These are phyloP conservation scores for Sporopachydermia lactativora DNA, from an alignment of 805 yeast genomes.

Conservation along the genomic window DNA sequence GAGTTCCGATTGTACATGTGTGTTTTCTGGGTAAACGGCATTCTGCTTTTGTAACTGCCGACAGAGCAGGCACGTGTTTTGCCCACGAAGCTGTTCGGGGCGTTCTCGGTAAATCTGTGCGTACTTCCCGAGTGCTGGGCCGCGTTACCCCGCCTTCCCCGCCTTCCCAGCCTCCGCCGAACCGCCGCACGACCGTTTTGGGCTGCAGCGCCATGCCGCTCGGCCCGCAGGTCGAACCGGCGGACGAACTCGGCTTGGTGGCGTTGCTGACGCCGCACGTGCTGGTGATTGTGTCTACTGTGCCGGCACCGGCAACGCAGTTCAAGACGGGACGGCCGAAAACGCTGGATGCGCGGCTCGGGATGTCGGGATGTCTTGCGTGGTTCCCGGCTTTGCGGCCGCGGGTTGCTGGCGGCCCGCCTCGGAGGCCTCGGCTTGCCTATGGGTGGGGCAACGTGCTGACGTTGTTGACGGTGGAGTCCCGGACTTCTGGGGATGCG, in stretches of 20 bases:
- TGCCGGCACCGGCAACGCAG: slow-evolving; percentile 38
- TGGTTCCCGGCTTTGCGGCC: slow-evolving; percentile 47
- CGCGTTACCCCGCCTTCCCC: too few relatives aligned
- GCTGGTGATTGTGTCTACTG: slow-evolving; percentile 39
- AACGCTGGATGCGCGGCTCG: slow-evolving; percentile 16
- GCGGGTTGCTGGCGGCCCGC: slow-evolving; percentile 10
- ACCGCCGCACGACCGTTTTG: slow-evolving; percentile 21
- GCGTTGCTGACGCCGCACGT: slow-evolving; percentile 43
- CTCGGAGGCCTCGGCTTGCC: slow-evolving; percentile 36
- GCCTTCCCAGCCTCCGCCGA: slow-evolving; percentile 12
- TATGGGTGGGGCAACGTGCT: slow-evolving; percentile 56
- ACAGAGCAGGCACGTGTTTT: slow-evolving; percentile 41
- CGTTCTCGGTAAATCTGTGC: slow-evolving; percentile 34
- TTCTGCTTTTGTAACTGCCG: slow-evolving; percentile 42
- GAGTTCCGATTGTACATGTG: slow-evolving; percentile 28
- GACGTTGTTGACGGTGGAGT: slow-evolving; percentile 36
- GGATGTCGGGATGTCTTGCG: slow-evolving; percentile 31
- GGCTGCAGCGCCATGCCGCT: slow-evolving; percentile 41
- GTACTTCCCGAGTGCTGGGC: slow-evolving; percentile 40
- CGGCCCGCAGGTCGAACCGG: slow-evolving; percentile 37
- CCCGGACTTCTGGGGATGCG: too few relatives aligned
- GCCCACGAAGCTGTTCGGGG: slow-evolving; percentile 51
- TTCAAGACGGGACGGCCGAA: slow-evolving; percentile 37
- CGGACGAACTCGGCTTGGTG: slow-evolving; percentile 44
- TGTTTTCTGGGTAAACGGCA: slow-evolving; percentile 36